Base-by-base conservation (phyloP, 306 rosid genomes). In the Quercus engelmannii region DNA sequence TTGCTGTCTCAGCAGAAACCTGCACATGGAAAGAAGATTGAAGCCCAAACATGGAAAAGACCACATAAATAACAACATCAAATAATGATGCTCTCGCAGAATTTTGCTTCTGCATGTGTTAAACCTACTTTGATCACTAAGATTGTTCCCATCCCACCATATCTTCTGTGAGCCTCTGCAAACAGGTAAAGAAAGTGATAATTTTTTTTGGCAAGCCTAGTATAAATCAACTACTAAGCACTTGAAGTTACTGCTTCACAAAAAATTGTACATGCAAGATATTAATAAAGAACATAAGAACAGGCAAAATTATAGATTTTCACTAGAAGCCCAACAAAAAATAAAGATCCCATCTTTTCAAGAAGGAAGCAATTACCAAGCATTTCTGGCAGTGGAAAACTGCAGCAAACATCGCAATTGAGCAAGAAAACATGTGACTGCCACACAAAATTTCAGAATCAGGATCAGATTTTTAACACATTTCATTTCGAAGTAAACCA, bases 141-240 rank as follows among this genome's bases (percentile, higher is more conserved):
- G 80, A 95, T 89, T 20, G 96, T 95, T 89, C 99, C 99, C 84
- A 93, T 93, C 46, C 94, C 99, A 73, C 98, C 97, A 74, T 91
- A 80, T 61, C 75, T 90, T 86, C 21, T 93, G 67, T 95, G 99
- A 75, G 98, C 94, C 78, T 90, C 99, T 95, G 94, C 74, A 82
- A 77, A 80, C 76, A 58, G 33, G 76, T 73, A 15, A 70, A 61
- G 35, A 30, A 59, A 73, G 77, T 15, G 12, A 69, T 76, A 65
- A 82, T 71, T 5, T 56, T n/a, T 25, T 81, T 76, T 35, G 38
- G 38, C 35, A n/a, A 71, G 38, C 28, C 77, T 28, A n/a, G 38
- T 17, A 68, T 51, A 79, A 63, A 73, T 85, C 31, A 73, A 82
- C 58, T 62, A 23, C 51, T 62, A 20, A 56, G 38, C 49, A 54